Conservation (phyloP, 768 basidiomycete genomes). For the Fibroporia radiculosa region DNA sequence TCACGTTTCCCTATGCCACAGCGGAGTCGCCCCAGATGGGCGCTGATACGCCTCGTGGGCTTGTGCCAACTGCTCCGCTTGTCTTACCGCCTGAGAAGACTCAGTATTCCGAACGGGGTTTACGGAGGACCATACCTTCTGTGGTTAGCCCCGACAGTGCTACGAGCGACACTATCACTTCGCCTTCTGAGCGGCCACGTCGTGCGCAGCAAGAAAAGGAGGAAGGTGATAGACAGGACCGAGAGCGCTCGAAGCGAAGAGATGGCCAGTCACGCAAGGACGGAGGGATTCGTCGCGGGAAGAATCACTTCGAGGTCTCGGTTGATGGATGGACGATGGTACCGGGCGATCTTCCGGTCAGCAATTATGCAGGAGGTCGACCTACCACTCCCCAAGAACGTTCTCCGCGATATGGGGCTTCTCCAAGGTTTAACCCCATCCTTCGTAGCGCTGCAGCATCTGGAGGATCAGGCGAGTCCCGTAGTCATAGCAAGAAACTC, state of each 20-base stretch:
- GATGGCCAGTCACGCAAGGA: neutral
- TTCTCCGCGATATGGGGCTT: constrained; percentile 13
- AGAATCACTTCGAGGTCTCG: neutral
- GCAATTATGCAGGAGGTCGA: constrained; percentile 15
- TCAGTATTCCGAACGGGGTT: neutral
- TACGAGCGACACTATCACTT: neutral
- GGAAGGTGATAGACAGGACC: constrained; percentile 3
- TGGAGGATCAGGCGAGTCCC: constrained; percentile 13
- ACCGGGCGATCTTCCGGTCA: constrained; percentile 13
- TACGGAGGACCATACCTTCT: constrained; percentile 1
- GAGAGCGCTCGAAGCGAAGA: constrained; percentile 6
- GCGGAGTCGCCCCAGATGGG: neutral
- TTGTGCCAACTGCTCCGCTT: constrained; percentile 1
- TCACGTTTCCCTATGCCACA: neutral
- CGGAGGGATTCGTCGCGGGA: neutral
- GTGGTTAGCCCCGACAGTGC: constrained; percentile 1
- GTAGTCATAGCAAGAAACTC: constrained; percentile 12
- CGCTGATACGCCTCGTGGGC: neutral
- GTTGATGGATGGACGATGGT: constrained; percentile 17
- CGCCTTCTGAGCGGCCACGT: neutral
- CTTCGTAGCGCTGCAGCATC: constrained; percentile 8
- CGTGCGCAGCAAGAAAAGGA: constrained; percentile 1
- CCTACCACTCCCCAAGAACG: constrained; percentile 18
- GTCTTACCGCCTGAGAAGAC: constrained; percentile 2
- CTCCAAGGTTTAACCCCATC: constrained; percentile 13